Evolutionary conservation across 257 asterid species (phyloP).

Genomic region (Lithospermum erythrorhizon): DNA sequence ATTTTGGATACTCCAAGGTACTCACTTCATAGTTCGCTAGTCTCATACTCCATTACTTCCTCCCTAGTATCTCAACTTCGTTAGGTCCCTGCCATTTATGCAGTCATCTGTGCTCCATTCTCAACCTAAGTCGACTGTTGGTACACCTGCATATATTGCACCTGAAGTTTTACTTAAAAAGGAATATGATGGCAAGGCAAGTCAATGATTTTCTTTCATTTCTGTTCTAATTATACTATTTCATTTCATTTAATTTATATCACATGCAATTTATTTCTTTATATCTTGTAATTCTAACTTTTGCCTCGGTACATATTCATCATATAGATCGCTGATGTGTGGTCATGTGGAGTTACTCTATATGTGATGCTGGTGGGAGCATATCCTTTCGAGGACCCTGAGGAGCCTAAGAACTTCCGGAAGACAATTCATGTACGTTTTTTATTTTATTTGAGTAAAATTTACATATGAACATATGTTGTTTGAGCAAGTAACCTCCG

Average conservation of each 20-base stretch:
- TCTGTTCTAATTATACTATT: neutral
- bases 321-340: slow-evolving; percentile 80
- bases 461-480: neutral
- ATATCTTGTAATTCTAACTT: slow-evolving; percentile 1
- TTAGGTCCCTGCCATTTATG: slow-evolving; percentile 11
- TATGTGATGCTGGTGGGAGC: slow-evolving; percentile 98
- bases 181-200: slow-evolving; percentile 97
- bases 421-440: slow-evolving; percentile 79
- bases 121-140: slow-evolving; percentile 99
- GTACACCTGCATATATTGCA: slow-evolving; percentile 99
- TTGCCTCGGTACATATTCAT: slow-evolving; percentile 8
- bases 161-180: slow-evolving; percentile 92
- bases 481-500: slow-evolving; percentile 4
- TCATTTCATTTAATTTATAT: neutral
- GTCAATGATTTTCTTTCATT: neutral
- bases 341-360: slow-evolving; percentile 99
- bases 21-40: neutral
- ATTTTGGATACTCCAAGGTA: slow-evolving; percentile 98
- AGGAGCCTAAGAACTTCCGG: slow-evolving; percentile 85
- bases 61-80: neutral
- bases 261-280: neutral
- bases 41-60: neutral
- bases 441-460: neutral
- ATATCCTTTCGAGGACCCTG: slow-evolving; percentile 96
- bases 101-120: slow-evolving; percentile 98